Conservation (phyloP, 2,329 filamentous ascomycete species). For the Orbilia brochopaga region DNA sequence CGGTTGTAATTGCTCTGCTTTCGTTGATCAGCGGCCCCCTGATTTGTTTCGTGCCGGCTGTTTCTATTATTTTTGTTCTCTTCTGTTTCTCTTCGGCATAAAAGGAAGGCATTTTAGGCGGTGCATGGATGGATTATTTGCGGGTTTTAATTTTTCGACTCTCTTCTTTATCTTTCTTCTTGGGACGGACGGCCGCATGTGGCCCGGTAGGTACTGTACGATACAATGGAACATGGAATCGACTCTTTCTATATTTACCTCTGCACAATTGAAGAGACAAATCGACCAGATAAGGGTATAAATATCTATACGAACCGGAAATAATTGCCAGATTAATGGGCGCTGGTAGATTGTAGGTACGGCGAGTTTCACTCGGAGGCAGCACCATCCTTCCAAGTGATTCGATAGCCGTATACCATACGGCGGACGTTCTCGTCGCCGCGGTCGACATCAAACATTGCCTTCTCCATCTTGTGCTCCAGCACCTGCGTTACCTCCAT, state of each 20-base stretch:
- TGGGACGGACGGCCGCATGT: too few relatives aligned
- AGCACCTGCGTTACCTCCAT: slow-evolving; percentile 79
- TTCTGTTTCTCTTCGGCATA: neutral
- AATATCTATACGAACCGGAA: neutral
- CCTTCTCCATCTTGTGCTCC: slow-evolving; percentile 80
- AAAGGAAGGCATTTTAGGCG: too few relatives aligned
- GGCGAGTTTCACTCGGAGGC: too few relatives aligned
- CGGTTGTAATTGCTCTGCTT: slow-evolving; percentile 1
- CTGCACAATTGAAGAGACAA: too few relatives aligned
- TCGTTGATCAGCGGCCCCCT: neutral
- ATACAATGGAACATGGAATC: neutral
- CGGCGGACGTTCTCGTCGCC: slow-evolving; percentile 67
- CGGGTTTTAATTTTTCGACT: neutral
- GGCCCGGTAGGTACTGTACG: neutral
- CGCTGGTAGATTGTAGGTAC: too few relatives aligned
- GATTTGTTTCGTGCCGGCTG: neutral
- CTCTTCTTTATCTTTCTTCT: neutral
- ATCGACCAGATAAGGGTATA: slow-evolving; percentile 2
- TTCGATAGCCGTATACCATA: slow-evolving; percentile 29
- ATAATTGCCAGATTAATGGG: too few relatives aligned
- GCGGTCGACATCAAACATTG: slow-evolving; percentile 87
- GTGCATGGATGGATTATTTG: neutral
- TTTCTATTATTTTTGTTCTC: neutral
- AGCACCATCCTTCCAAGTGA: slow-evolving; percentile 47
- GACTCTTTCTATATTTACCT: too few relatives aligned